Base-by-base conservation (phyloP, 2,329 filamentous ascomycete species). In the Septoria linicola region DNA sequence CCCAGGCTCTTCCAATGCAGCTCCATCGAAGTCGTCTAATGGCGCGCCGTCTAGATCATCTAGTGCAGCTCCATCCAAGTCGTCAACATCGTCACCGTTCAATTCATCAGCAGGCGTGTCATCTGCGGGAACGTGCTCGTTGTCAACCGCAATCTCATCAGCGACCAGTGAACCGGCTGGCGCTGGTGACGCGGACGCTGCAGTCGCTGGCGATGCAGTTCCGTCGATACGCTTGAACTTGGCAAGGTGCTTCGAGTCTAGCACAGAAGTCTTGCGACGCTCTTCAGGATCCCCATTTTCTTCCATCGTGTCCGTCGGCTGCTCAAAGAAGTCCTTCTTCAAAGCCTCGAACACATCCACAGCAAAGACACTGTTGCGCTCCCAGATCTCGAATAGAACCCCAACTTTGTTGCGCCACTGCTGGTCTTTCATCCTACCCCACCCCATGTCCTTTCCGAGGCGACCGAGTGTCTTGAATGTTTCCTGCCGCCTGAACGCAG, bases 321-420 rank as follows among this genome's bases (percentile, higher is more conserved):
- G 87, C 48, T 83, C 82, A 57, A 87, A 82, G 63, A 95, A 95
- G 10, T 80, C 80, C 48, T 78, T 74, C 23, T 81, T 80, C 56
- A 95, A 87, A 21, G 80, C 71, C 56, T 88, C 85, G 59, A 92
- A 87, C 41, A 81, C 84, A 49, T 85, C 83, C 23, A 82, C 80
- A 1, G 87, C 84, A 60, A 95, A 95, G 1, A 81, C 78, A 60
- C 75, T 80, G 76, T 78, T 80, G 8, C 75, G 74, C 67, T 82
- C 79, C 80, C 88, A 93, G 30, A 89, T 72, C 40, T 80, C 78
- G 7, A 93, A 72, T 1, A 93, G 76, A 4, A 83, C 76, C 2
- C 79, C 78, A 32, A 93, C 77, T 62, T 86, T 89, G 42, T 88
- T 80, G 68, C 87, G 88, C 87, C 88, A 93, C 70, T 92, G 91